Base-by-base conservation (phyloP, 805 yeast genomes). In the Hanseniaspora meyeri region DNA sequence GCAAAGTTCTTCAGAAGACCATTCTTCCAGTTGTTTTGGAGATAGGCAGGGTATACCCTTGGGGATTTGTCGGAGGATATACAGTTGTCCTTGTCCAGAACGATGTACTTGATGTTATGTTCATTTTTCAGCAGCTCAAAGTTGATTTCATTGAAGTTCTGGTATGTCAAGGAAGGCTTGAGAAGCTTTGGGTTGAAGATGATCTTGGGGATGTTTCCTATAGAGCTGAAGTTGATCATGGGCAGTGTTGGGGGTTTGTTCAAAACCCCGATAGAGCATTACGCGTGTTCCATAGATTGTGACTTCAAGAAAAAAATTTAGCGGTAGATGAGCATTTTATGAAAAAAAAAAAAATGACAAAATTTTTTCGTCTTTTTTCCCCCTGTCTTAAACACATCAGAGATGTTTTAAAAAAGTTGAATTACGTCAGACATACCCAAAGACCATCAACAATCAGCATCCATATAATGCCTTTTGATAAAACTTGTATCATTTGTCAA, bases 11-110 rank as follows among this genome's bases (percentile, higher is more conserved):
- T 62, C 45, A 74, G 73, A 51, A 87, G 68, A n/a, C 65, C 62
- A 6, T 70, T 68, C 88, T 20, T 36, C 59, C 93, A 88, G 45
- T 73, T 69, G 27, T 39, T 38, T 10, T 67, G 68, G 14, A 62
- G 61, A 60, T 89, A 90, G 1, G 72, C 85, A 0, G 86, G 88
- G 86, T 87, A 89, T 1, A 91, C 85, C 58, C 79, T 77, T 59
- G 83, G 85, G 59, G 81, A 85, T 56, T 87, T 85, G 38, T 90
- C 90, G 58, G 78, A 77, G 5, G 98, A 95, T 66, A 93, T 86
- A 65, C 97, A 91, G 68, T 93, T 93, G 70, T 93, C 98, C 67
- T 93, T 93, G 65, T 93, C 98, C 29, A 93, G 72, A 0, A 93
- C 91, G 1, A 90, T 76, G 0, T 89, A 95, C 63, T 80, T 83